phyloP scores from a whole-genome alignment of 495 filamentous ascomycete genomes.

The Cenococcum geophilum region DNA sequence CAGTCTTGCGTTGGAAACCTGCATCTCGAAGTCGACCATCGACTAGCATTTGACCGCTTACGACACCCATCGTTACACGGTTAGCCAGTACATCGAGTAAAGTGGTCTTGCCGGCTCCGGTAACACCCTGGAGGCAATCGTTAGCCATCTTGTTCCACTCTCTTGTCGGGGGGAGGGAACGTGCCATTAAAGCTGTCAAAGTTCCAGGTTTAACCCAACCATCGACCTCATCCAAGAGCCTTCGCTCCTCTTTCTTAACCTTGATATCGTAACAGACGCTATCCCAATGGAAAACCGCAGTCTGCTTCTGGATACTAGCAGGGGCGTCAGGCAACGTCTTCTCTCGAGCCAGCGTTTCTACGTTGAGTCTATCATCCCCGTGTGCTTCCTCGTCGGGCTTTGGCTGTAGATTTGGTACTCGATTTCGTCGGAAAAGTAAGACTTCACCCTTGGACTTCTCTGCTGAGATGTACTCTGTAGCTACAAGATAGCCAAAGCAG shows the following conservation, averaged over 20 bases:
- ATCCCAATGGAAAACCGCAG: slow-evolving; percentile 26
- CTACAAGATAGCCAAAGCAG: slow-evolving; percentile 43
- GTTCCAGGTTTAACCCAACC: slow-evolving; percentile 30
- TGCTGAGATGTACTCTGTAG: slow-evolving; percentile 47
- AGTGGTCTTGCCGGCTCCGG: slow-evolving; percentile 30
- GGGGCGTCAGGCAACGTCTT: too few relatives aligned
- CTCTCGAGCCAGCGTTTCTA: too few relatives aligned
- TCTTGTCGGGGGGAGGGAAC: not conserved
- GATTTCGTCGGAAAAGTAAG: slow-evolving; percentile 48
- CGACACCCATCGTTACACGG: slow-evolving; percentile 17
- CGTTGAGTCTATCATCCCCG: too few relatives aligned
- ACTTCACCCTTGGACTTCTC: slow-evolving; percentile 50
- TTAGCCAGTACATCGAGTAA: slow-evolving; percentile 23
- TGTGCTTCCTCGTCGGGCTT: too few relatives aligned
- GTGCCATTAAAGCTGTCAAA: slow-evolving; percentile 28
- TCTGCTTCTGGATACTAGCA: slow-evolving; percentile 41
- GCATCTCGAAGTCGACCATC: slow-evolving; percentile 14
- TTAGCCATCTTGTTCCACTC: too few relatives aligned
- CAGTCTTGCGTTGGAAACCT: slow-evolving; percentile 26
- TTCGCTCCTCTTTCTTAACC: slow-evolving; percentile 5
- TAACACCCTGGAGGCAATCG: too few relatives aligned
- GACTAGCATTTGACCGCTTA: slow-evolving; percentile 22
- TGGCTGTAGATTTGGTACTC: slow-evolving; percentile 48
- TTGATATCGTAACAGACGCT: slow-evolving; percentile 19
- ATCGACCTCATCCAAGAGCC: slow-evolving; percentile 21